Evolutionary conservation across 108 stramenopile genomes (phyloP), one percentile per base, ranked within the genome.

Genomic region (Fistulifera pelliculosa): DNA sequence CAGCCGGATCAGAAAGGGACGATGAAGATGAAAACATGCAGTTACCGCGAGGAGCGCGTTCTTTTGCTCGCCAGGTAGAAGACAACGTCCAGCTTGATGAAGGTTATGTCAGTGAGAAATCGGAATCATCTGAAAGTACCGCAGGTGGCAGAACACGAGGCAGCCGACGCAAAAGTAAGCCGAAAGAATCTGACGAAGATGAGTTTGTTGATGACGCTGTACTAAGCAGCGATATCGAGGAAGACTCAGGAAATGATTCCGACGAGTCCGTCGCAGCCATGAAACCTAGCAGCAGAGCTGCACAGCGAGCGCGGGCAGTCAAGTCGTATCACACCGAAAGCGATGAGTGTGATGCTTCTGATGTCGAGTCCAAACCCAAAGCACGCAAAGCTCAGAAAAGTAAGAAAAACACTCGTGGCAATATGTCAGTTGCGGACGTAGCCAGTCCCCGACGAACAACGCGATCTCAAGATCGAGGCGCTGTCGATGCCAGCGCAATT

Each of bases 181-280:
- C 10, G 19, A 56, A 58, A 5, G 64, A 65, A 17, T n/a, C 49
- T 1, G 64, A 65, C 24, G 41, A 52, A 16, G 56, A 65, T 16
- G 41, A 39, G 0, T 55, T 44, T 15, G 49, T 44, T 11, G 54
- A 61, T 22, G 14, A 38, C 27, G 59, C 5, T 27, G 45, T 3
- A 11, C 51, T 47, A 6, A 22, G 27, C 12, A 55, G 56, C 18
- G 62, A 64, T 7, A 17, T 12, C 2, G 58, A 63, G 2, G 61
- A 56, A 23, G 47, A 49, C 25, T 31, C 28, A 11, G 40, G 35
- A 3, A 38, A 53, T 41, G 15, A 52, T 2, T 26, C 28, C 18
- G 12, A 16, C 35, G 38, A 55, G 38, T 27, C 44, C 7, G 19
- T 5, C 11, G 3, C 44, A 5, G 19, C 11, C 44, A 16, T 25